Conservation (phyloP, 2,329 filamentous ascomycete genomes). For the Aspergillus ibericus region DNA sequence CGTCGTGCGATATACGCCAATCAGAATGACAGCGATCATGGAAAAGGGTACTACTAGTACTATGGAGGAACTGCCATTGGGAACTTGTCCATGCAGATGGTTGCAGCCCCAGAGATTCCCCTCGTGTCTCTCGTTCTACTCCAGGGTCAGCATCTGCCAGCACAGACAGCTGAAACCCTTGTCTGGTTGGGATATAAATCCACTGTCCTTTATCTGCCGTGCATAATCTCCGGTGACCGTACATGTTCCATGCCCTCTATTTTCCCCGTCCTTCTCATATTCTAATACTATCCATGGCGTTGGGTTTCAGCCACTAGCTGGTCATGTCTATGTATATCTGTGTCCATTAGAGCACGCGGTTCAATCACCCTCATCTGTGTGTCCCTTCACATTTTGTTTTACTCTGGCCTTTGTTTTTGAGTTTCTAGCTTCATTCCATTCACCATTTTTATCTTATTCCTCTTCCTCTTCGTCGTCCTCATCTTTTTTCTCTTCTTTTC, state of each 20-base stretch:
- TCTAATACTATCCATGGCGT: neutral
- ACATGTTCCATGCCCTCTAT: neutral
- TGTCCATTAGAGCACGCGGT: neutral
- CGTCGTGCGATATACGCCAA: too few relatives aligned
- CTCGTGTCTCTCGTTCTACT: neutral
- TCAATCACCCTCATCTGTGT: neutral
- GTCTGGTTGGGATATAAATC: neutral
- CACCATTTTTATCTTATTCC: too few relatives aligned
- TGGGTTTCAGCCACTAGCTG: neutral
- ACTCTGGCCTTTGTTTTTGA: too few relatives aligned
- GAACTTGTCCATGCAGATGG: neutral
- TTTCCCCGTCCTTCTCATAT: neutral
- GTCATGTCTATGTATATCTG: neutral
- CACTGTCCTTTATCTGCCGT: neutral
- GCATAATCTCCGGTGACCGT: neutral
- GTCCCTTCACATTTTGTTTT: neutral
- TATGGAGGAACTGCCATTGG: too few relatives aligned
- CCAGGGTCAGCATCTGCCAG: neutral
- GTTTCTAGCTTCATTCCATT: too few relatives aligned
- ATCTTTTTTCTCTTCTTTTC: too few relatives aligned
- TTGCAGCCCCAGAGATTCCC: neutral
- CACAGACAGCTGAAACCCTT: neutral
- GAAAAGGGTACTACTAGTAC: too few relatives aligned
- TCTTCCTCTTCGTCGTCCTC: too few relatives aligned
- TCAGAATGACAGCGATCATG: neutral